A percentile compares a stretch with the other conserved stretches of the same genome.
These are phyloP conservation scores for Chionographis japonica DNA, from an alignment of 106 monocot species.

Conservation along the genomic window DNA sequence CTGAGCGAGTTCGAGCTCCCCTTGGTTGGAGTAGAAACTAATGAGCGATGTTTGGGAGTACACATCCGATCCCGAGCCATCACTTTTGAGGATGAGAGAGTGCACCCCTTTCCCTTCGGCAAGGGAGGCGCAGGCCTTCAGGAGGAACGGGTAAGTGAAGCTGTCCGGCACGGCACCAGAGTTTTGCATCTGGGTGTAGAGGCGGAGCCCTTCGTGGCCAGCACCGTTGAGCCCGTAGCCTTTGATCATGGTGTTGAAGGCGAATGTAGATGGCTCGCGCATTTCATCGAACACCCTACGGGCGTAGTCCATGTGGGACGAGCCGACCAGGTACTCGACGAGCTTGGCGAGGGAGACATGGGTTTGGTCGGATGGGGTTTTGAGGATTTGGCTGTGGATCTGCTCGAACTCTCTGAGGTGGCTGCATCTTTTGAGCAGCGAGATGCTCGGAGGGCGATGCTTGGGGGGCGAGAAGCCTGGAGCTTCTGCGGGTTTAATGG, in stretches of 20 bases:
- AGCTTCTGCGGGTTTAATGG: background rate
- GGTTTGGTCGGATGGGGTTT: constrained; percentile 4
- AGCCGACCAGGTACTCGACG: background rate
- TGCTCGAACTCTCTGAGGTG: constrained; percentile 15
- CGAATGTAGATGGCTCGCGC: constrained; percentile 15
- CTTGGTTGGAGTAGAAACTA: constrained; percentile 8
- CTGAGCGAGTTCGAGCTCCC: constrained; percentile 14
- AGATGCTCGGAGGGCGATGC: background rate
- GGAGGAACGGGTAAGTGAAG: constrained; percentile 15
- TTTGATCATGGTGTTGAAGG: constrained; percentile 17
- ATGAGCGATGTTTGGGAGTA: constrained; percentile 16
- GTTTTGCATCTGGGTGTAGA: constrained; percentile 2
- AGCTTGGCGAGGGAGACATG: constrained; percentile 12
- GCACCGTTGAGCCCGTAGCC: constrained; percentile 1
- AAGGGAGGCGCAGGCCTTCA: constrained; percentile 14
- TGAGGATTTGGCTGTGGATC: constrained; percentile 15
- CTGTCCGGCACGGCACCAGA: background rate
- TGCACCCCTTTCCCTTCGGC: constrained; percentile 10
- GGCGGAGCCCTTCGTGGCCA: constrained; percentile 4
- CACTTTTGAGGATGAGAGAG: constrained; percentile 8
- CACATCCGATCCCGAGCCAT: background rate
- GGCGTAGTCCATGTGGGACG: constrained; percentile 10
- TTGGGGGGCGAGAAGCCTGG: background rate
- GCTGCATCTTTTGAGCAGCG: constrained; percentile 12
- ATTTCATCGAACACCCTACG: constrained; percentile 19